Conservation (phyloP, 2,329 filamentous ascomycete species). For the Colletotrichum sp. region DNA sequence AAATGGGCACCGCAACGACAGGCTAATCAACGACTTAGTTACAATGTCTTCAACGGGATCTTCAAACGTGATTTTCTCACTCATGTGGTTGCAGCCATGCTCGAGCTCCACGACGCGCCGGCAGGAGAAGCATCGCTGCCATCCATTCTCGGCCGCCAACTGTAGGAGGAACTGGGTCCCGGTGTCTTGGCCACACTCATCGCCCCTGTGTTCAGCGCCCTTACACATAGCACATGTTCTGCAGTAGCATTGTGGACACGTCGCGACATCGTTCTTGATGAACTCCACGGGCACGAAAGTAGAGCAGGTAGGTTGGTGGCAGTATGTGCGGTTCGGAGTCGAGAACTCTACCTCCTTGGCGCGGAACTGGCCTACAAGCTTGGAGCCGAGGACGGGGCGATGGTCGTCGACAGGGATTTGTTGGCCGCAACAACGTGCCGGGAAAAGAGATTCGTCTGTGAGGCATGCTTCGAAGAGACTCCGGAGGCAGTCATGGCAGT, state of each 20-base stretch:
- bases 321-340: slow-evolving; percentile 55
- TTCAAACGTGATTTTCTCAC: neutral
- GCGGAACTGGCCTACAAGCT: slow-evolving; percentile 38
- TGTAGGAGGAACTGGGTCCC: neutral
- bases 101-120: neutral
- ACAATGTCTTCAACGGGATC: no score
- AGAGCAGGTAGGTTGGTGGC: slow-evolving; percentile 45
- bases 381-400: neutral
- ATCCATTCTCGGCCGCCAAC: neutral
- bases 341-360: slow-evolving; percentile 53
- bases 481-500: slow-evolving; percentile 54
- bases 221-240: slow-evolving; percentile 44
- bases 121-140: neutral
- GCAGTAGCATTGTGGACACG: slow-evolving; percentile 43
- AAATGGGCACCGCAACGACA: slow-evolving; percentile 53
- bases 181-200: neutral
- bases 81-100: neutral
- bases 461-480: slow-evolving; percentile 47
- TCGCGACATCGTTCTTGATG: slow-evolving; percentile 37
- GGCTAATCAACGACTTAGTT: no score
- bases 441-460: slow-evolving; percentile 56
- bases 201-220: neutral
- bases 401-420: slow-evolving; percentile 37
- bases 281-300: slow-evolving; percentile 44
- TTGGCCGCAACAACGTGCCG: slow-evolving; percentile 55